phyloP scores from a whole-genome alignment of 192 early-diverging fungal species.

The Helicostylum pulchrum region DNA sequence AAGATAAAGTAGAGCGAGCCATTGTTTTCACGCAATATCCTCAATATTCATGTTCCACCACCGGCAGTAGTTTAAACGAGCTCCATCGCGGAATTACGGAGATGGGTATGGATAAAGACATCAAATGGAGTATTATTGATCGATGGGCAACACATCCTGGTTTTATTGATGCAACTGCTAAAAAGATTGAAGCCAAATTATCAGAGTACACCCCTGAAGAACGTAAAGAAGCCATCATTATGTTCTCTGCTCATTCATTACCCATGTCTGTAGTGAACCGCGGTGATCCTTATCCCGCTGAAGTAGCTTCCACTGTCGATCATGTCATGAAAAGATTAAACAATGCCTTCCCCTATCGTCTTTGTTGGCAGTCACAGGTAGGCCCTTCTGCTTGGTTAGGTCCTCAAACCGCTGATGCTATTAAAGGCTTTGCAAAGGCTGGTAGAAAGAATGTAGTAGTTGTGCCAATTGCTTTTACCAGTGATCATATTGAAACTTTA shows the following conservation, averaged over 20 bases:
- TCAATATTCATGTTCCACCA: slow-evolving; percentile 96
- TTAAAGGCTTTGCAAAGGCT: slow-evolving; percentile 70
- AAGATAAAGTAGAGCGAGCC: slow-evolving; percentile 78
- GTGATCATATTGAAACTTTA: slow-evolving; percentile 95
- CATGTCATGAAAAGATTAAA: slow-evolving; percentile 76
- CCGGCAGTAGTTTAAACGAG: slow-evolving; percentile 90
- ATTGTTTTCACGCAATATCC: slow-evolving; percentile 94
- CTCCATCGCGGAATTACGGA: slow-evolving; percentile 62
- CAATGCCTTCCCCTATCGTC: slow-evolving; percentile 75
- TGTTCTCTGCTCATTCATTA: slow-evolving; percentile 96
- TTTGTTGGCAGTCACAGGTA: slow-evolving; percentile 96
- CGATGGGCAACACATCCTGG: slow-evolving; percentile 88
- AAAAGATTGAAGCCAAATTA: slow-evolving; percentile 70
- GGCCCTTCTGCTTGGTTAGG: slow-evolving; percentile 91
- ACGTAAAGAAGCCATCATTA: slow-evolving; percentile 70
- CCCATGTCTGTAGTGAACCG: slow-evolving; percentile 91
- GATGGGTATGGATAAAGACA: slow-evolving; percentile 57
- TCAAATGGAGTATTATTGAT: slow-evolving; percentile 96
- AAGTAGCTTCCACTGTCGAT: slow-evolving; percentile 83
- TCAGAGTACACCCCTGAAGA: slow-evolving; percentile 59
- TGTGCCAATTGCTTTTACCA: slow-evolving; percentile 94
- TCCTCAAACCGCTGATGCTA: slow-evolving; percentile 80
- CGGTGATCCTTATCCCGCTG: slow-evolving; percentile 84
- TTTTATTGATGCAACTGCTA: slow-evolving; percentile 80
- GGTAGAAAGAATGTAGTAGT: slow-evolving; percentile 81